Evolutionary conservation across 2,329 filamentous ascomycete genomes (phyloP).

Genomic region (Cladobotryum protrusum): DNA sequence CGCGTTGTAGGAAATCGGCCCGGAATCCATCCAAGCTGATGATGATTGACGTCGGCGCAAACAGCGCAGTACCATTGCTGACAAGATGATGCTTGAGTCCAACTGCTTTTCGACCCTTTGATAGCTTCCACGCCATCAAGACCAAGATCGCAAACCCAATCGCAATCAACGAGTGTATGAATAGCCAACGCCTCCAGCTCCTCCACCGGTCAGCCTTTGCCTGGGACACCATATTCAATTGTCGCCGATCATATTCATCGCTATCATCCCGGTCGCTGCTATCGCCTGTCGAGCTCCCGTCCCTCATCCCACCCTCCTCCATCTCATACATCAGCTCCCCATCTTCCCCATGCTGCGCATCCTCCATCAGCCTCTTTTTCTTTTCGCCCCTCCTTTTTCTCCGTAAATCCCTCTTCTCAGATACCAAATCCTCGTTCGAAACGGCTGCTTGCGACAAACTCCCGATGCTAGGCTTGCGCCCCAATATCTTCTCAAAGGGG

Average conservation of each 20-base stretch:
- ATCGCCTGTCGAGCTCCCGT: constrained; percentile 57
- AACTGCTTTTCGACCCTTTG: constrained; percentile 36
- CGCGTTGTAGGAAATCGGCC: constrained; percentile 82
- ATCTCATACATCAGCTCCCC: constrained; percentile 81
- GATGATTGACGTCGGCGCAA: constrained; percentile 85
- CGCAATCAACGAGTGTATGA: constrained; percentile 47
- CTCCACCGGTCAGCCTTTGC: constrained; percentile 44
- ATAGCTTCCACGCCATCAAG: constrained; percentile 54
- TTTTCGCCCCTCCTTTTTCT: constrained; percentile 47
- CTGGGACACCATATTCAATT: constrained; percentile 42
- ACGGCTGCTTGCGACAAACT: constrained; percentile 31
- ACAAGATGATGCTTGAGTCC: constrained; percentile 30
- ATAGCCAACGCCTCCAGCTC: constrained; percentile 47
- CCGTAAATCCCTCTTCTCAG: constrained; percentile 44
- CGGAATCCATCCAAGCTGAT: constrained; percentile 95
- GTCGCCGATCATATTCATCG: constrained; percentile 50
- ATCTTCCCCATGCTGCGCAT: constrained; percentile 58
- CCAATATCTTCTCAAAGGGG: constrained; percentile 41
- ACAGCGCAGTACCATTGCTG: constrained; percentile 82
- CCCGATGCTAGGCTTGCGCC: constrained; percentile 30
- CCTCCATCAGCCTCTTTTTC: constrained; percentile 45
- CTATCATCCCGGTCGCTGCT: constrained; percentile 57
- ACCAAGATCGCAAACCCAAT: constrained; percentile 51
- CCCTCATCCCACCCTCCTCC: constrained; percentile 71
- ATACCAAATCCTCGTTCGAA: constrained; percentile 43